Conservation (phyloP, 208 protist genomes). For the Crithidia thermophila region DNA sequence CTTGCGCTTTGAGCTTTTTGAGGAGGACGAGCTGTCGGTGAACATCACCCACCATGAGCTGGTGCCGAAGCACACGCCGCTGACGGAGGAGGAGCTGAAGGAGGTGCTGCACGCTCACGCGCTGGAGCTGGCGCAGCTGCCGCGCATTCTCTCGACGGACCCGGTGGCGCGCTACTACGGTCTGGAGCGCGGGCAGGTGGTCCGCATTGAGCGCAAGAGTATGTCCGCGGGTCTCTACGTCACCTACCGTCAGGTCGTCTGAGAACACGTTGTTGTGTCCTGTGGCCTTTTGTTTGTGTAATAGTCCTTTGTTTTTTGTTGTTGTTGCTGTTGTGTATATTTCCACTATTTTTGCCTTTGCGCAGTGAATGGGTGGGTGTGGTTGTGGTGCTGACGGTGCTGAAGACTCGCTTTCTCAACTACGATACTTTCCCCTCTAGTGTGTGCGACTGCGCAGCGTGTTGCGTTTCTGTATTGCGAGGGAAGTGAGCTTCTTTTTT, state of each 20-base stretch:
- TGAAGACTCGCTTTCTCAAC: too few species aligned
- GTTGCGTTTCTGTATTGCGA: too few species aligned
- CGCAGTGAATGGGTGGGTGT: too few species aligned
- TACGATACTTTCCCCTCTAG: too few species aligned
- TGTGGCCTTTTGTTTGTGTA: background rate
- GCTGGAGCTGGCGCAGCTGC: conserved; percentile 95
- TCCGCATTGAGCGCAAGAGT: conserved; percentile 96
- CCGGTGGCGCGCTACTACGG: conserved; percentile 98
- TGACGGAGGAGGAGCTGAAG: conserved; percentile 87
- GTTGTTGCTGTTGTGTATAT: too few species aligned
- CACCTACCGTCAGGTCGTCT: conserved; percentile 98
- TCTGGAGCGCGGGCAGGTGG: conserved; percentile 90
- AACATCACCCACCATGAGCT: conserved; percentile 98
- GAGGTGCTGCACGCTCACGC: conserved; percentile 92
- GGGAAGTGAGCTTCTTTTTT: too few species aligned
- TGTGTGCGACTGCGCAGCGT: too few species aligned
- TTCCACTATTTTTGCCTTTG: too few species aligned
- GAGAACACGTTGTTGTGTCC: conserved; percentile 12
- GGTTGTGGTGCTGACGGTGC: too few species aligned
- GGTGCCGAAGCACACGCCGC: conserved; percentile 95
- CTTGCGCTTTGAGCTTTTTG: conserved; percentile 94
- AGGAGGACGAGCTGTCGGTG: conserved; percentile 95
- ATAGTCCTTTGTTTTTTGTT: background rate
- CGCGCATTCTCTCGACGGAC: conserved; percentile 95
- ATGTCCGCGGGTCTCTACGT: conserved; percentile 98